These are phyloP conservation scores for Epichloe sp. DNA, from an alignment of 2,329 filamentous ascomycete species.

Conservation along the genomic window DNA sequence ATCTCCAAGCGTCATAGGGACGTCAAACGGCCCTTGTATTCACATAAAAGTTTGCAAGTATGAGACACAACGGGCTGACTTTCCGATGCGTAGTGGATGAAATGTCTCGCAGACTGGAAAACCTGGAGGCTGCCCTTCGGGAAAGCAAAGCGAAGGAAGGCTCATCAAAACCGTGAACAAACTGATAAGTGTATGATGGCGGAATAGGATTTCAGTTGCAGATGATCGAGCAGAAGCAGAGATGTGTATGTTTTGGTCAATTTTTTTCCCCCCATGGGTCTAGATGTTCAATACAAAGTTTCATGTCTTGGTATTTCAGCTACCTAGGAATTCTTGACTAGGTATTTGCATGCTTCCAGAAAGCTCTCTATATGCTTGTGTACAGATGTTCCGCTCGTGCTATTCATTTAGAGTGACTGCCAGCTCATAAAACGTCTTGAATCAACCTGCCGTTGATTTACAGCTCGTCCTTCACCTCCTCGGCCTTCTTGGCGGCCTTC, in stretches of 20 bases:
- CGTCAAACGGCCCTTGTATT: not conserved
- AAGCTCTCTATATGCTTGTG: not conserved
- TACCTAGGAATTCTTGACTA: not conserved
- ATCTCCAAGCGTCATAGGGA: not conserved
- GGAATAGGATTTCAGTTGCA: not conserved
- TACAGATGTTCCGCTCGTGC: not conserved
- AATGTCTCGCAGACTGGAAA: constrained; percentile 78
- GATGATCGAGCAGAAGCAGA: not conserved
- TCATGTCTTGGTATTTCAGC: not conserved
- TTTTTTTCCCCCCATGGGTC: not conserved
- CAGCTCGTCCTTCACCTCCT: constrained; percentile 36
- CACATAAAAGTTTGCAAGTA: not conserved
- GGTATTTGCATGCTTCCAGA: not conserved
- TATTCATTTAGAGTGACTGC: not conserved
- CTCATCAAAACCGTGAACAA: constrained; percentile 21
- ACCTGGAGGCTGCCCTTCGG: constrained; percentile 61
- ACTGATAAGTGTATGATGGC: too few relatives aligned
- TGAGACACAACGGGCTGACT: constrained; percentile 4
- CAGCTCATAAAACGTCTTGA: not conserved
- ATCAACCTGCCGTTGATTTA: constrained; percentile 16
- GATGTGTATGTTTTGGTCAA: not conserved
- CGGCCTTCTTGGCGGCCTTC: constrained; percentile 38
- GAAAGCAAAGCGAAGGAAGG: constrained; percentile 36
- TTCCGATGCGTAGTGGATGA: constrained; percentile 62
- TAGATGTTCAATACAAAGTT: too few relatives aligned